Percentiles rank a stretch among this genome's conserved stretches.
Evolutionary conservation across 1,284 basidiomycete genomes (phyloP).

Genomic region (Pseudozyma thailandica): DNA sequence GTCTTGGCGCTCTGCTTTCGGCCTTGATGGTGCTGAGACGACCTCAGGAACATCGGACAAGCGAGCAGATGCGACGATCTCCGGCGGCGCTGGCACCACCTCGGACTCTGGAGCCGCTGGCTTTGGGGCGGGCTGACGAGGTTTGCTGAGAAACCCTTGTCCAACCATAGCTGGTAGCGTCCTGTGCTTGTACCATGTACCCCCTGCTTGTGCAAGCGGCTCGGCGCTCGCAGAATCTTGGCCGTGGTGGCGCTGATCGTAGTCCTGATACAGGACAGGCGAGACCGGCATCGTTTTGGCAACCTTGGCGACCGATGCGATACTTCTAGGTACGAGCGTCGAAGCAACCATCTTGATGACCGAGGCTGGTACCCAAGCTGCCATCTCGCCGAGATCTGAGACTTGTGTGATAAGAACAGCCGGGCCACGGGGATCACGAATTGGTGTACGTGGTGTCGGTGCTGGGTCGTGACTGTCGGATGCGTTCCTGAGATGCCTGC

Average conservation of each 20-base stretch:
- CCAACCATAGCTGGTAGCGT: constrained; percentile 44
- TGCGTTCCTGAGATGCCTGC: constrained; percentile 13
- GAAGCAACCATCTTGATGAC: constrained; percentile 61
- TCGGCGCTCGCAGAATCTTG: constrained; percentile 8
- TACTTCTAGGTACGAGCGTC: constrained; percentile 54
- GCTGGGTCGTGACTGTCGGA: constrained; percentile 7
- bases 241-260: background rate
- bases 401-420: constrained; percentile 57
- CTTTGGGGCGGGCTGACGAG: background rate
- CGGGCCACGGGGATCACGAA: constrained; percentile 33
- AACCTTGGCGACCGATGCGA: constrained; percentile 54
- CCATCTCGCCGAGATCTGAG: constrained; percentile 57
- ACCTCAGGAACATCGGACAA: constrained; percentile 23
- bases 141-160: constrained; percentile 23
- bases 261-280: constrained; percentile 26
- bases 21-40: background rate
- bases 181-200: constrained; percentile 38
- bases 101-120: too few relatives aligned
- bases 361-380: constrained; percentile 58
- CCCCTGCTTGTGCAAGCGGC: constrained; percentile 17
- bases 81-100: background rate
- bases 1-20: background rate
- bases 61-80: constrained; percentile 1
- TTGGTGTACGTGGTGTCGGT: background rate
- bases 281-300: constrained; percentile 51